phyloP scores from a whole-genome alignment of 1,284 basidiomycete species.

The Naganishia sp. region DNA sequence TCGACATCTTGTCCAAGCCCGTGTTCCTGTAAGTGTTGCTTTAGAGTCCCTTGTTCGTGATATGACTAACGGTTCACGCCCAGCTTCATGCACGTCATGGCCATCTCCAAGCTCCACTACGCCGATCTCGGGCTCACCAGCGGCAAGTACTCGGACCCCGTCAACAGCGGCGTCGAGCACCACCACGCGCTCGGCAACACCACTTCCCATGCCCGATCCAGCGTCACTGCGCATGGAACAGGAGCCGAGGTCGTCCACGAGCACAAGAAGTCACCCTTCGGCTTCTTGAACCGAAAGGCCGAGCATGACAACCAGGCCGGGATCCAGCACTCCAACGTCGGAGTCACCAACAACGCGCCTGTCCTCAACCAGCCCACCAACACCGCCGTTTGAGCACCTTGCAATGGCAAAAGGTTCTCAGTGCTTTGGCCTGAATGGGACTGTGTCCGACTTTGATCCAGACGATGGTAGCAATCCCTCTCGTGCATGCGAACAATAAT shows the following conservation, averaged over 20 bases:
- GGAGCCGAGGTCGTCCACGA: neutral
- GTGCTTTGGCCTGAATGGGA: too few relatives aligned
- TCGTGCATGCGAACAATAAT: too few relatives aligned
- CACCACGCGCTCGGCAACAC: constrained; percentile 13
- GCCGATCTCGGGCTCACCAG: constrained; percentile 16
- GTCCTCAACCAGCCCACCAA: too few relatives aligned
- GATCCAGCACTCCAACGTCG: too few relatives aligned
- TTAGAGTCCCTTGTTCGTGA: neutral
- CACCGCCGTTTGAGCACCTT: too few relatives aligned
- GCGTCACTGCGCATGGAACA: neutral
- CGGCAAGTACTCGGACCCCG: constrained; percentile 26
- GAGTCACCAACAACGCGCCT: too few relatives aligned
- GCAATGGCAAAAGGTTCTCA: too few relatives aligned
- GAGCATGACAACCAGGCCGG: neutral
- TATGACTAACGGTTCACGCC: neutral
- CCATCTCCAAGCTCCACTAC: constrained; percentile 22
- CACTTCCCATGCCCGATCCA: constrained; percentile 2
- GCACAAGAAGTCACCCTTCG: neutral
- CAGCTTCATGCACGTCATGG: constrained; percentile 23
- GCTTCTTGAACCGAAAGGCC: constrained; percentile 4
- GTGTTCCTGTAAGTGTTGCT: constrained; percentile 15
- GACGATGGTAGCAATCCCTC: too few relatives aligned
- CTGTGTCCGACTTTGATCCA: too few relatives aligned
- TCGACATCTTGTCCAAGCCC: constrained; percentile 24
- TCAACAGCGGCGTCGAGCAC: constrained; percentile 22